Percentiles rank a stretch among this genome's conserved stretches.
Conservation (phyloP, 106 monocot species). For the Posidonia australis region DNA sequence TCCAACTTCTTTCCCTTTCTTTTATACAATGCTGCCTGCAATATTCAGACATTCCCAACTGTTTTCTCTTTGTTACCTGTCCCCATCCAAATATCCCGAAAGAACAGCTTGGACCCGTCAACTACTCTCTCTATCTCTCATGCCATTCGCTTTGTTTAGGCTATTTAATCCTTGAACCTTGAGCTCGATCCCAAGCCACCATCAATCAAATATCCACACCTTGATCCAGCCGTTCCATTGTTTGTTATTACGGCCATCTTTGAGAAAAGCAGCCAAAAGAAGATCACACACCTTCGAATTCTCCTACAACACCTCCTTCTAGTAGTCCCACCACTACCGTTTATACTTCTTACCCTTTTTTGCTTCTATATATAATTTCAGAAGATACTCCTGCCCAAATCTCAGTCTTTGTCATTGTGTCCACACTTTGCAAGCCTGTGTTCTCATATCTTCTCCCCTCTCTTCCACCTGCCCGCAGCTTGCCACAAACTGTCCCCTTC, state of each 20-base stretch:
- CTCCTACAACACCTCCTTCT: constrained; percentile 2
- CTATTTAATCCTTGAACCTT: constrained; percentile 10
- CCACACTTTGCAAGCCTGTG: constrained; percentile 14
- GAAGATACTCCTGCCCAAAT: not conserved
- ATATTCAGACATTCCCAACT: no score
- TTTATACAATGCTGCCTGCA: no score
- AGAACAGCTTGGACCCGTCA: constrained; percentile 37
- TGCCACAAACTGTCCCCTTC: not conserved
- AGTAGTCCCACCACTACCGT: constrained; percentile 9
- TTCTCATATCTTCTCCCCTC: not conserved
- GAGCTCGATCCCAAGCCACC: constrained; percentile 1
- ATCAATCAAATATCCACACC: not conserved
- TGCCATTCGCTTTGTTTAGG: constrained; percentile 17
- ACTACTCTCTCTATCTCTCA: constrained; percentile 1
- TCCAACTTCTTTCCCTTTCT: constrained; percentile 29
- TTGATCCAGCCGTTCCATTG: constrained; percentile 19
- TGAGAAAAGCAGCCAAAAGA: constrained; percentile 45
- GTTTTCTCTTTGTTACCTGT: constrained; percentile 6
- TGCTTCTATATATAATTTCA: no score
- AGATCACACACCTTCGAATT: constrained; percentile 10
- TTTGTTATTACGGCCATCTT: constrained; percentile 25
- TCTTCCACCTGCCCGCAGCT: not conserved
- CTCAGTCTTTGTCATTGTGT: constrained; percentile 11
- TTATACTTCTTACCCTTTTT: no score
- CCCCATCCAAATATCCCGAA: constrained; percentile 34